Conservation (phyloP, 2,329 filamentous ascomycete genomes). For the Shiraia sp. region DNA sequence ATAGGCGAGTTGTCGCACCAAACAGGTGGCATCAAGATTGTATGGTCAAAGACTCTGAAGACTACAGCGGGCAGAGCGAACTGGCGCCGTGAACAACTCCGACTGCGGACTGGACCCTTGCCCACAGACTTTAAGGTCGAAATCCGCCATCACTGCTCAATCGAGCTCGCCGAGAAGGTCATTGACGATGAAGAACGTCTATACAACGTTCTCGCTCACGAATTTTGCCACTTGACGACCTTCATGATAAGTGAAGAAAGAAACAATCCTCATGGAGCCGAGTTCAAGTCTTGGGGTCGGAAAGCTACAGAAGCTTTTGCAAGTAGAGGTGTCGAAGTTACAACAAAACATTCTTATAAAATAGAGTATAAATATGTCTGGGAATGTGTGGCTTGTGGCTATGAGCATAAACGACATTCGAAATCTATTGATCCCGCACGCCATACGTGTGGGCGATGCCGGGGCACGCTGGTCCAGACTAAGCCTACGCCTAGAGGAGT, state of each 20-base stretch:
- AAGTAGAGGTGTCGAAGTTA: constrained; percentile 71
- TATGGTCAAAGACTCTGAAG: constrained; percentile 78
- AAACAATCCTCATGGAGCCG: constrained; percentile 77
- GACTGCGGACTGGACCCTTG: constrained; percentile 31
- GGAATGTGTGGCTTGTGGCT: constrained; percentile 70
- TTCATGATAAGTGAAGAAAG: constrained; percentile 82
- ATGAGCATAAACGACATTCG: constrained; percentile 80
- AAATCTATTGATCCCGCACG: constrained; percentile 76
- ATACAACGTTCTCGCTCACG: constrained; percentile 90
- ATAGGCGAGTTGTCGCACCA: constrained; percentile 61
- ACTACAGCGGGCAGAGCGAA: constrained; percentile 71
- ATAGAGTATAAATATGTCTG: constrained; percentile 94
- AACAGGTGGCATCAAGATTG: constrained; percentile 71
- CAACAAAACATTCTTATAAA: constrained; percentile 85
- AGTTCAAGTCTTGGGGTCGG: constrained; percentile 74
- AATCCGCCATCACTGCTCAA: constrained; percentile 68
- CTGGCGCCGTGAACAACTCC: constrained; percentile 52
- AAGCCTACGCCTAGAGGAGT: constrained; percentile 70
- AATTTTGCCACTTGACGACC: constrained; percentile 92
- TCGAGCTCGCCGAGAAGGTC: constrained; percentile 88
- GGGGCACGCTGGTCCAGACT: constrained; percentile 69
- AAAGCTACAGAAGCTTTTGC: constrained; percentile 62
- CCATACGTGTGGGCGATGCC: constrained; percentile 79
- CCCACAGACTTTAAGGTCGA: constrained; percentile 28
- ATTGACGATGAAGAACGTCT: constrained; percentile 75